phyloP scores from a whole-genome alignment of 176 grass and related monocot species.

The Oryza meyeriana region DNA sequence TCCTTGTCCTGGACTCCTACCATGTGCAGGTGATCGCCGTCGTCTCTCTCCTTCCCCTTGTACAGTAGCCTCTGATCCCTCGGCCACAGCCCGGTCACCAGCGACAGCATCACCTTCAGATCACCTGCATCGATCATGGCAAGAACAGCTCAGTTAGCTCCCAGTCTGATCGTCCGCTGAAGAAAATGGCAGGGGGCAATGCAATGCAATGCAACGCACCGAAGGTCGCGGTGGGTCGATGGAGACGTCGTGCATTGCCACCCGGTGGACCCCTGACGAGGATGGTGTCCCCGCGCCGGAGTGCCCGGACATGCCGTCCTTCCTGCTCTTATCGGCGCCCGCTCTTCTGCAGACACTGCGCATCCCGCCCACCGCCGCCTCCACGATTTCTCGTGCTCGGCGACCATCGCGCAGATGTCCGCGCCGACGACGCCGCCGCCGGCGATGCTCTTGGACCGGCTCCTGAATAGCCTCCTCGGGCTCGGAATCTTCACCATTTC shows the following conservation, averaged over 20 bases:
- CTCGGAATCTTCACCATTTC: constrained; percentile 69
- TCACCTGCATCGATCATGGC: constrained; percentile 55
- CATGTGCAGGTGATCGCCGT: constrained; percentile 87
- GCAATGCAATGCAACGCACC: constrained; percentile 30
- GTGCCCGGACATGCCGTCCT: neutral
- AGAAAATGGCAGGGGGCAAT: neutral
- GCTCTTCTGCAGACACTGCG: constrained; percentile 82
- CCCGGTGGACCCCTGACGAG: constrained; percentile 35
- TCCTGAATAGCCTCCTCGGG: constrained; percentile 76
- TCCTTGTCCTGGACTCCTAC: constrained; percentile 74
- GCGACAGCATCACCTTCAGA: constrained; percentile 67
- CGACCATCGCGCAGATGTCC: constrained; percentile 41
- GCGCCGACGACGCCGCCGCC: constrained; percentile 2
- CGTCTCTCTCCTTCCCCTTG: constrained; percentile 80
- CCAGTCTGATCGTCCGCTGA: neutral
- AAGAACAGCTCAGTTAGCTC: neutral
- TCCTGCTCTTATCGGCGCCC: constrained; percentile 20
- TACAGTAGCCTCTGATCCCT: constrained; percentile 84
- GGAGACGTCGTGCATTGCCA: constrained; percentile 69
- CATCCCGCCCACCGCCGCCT: constrained; percentile 78
- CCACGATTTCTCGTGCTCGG: constrained; percentile 61
- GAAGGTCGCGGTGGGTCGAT: constrained; percentile 72
- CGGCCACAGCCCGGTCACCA: constrained; percentile 70
- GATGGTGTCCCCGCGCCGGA: constrained; percentile 37
- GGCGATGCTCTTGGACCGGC: constrained; percentile 37